Evolutionary conservation across 495 filamentous ascomycete species (phyloP).

Genomic region (Xylaria sp.): DNA sequence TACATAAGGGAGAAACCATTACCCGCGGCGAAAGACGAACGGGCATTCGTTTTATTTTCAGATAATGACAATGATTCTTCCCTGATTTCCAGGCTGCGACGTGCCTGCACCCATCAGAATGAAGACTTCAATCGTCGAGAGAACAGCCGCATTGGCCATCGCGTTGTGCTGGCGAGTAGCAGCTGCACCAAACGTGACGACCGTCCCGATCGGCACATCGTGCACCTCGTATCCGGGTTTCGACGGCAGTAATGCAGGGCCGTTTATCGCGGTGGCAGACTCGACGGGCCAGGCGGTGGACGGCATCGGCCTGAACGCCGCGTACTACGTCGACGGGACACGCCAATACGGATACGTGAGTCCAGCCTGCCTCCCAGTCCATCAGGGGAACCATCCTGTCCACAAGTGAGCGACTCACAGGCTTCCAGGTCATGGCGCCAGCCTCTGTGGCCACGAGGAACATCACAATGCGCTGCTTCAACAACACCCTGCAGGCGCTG

Average conservation of each 20-base stretch:
- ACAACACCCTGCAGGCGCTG: constrained; percentile 15
- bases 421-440: constrained; percentile 6
- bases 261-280: constrained; percentile 13
- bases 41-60: background rate
- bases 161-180: background rate
- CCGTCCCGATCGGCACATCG: constrained; percentile 7
- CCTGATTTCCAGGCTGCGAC: background rate
- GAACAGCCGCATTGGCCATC: background rate
- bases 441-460: background rate
- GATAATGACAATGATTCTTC: background rate
- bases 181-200: constrained; percentile 16
- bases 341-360: constrained; percentile 20
- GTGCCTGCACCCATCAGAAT: background rate
- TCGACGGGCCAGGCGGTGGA: constrained; percentile 16
- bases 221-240: constrained; percentile 16
- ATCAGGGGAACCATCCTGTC: background rate
- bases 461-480: constrained; percentile 17
- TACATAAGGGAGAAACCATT: background rate
- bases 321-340: constrained; percentile 12
- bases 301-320: constrained; percentile 16
- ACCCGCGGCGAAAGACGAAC: background rate
- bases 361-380: background rate
- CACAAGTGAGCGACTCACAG: background rate
- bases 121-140: background rate
- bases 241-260: constrained; percentile 12